Percentiles rank a stretch among this genome's conserved stretches.
Evolutionary conservation across 1,284 basidiomycete species (phyloP).

Genomic region (Tilletia setariae): DNA sequence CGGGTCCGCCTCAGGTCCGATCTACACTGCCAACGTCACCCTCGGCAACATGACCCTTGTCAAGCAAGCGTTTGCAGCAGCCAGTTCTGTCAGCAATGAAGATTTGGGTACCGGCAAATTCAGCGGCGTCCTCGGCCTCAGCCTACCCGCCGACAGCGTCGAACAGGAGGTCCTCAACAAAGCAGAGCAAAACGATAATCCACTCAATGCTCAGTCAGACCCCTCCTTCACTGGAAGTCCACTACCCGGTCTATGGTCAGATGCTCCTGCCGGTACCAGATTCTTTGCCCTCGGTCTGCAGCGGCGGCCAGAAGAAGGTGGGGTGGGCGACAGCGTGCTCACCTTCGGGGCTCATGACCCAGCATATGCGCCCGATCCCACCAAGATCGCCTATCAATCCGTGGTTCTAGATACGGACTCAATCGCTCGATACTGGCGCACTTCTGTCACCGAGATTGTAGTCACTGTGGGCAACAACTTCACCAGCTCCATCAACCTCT

Average conservation of each 20-base stretch:
- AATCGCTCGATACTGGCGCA: constrained; percentile 38
- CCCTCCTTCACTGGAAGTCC: constrained; percentile 33
- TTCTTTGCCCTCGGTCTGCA: constrained; percentile 43
- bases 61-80: constrained; percentile 37
- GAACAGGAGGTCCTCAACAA: constrained; percentile 36
- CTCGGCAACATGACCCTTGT: constrained; percentile 25
- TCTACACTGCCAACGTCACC: constrained; percentile 34
- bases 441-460: constrained; percentile 29
- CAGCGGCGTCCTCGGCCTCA: constrained; percentile 40
- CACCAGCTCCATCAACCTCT: constrained; percentile 27
- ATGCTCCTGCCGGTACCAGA: constrained; percentile 27
- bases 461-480: constrained; percentile 30
- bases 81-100: constrained; percentile 31
- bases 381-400: constrained; percentile 28
- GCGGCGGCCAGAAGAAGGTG: constrained; percentile 42
- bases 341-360: constrained; percentile 41
- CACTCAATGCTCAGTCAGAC: constrained; percentile 24
- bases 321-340: constrained; percentile 38
- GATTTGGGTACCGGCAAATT: constrained; percentile 40
- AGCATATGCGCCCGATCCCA: constrained; percentile 29
- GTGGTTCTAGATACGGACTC: constrained; percentile 36
- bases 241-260: constrained; percentile 40
- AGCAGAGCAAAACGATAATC: constrained; percentile 29
- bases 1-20: constrained; percentile 34
- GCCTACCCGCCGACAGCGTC: constrained; percentile 40